Evolutionary conservation across 2,329 filamentous ascomycete species (phyloP), one percentile per base, ranked within the genome.

Genomic region (Endothia cerciana): DNA sequence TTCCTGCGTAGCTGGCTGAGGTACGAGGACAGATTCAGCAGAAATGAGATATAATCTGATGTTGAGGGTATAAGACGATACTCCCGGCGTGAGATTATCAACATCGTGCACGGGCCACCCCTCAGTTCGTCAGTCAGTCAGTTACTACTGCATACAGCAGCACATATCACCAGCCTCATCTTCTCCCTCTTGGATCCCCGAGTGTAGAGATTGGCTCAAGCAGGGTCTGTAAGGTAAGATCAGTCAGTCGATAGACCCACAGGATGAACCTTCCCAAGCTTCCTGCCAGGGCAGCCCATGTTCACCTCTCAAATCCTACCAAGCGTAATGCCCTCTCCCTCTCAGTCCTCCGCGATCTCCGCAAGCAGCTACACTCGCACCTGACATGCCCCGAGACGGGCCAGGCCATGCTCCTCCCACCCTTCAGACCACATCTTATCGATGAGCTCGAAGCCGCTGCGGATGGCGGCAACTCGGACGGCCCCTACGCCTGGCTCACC

Each of bases 401-500:
- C 36, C 60, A 66, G 4, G 60, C 68, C 5, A 68, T 75, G 8
- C 67, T 73, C 36, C 73, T 78, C 15, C 76, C 74, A 0, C 64
- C 68, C 1, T 75, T 76, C 66, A 69, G 69, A 15, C 71, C 73
- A 28, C 25, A 38, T 0, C 19, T 71, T 0, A 66, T 76, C 22
- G n/a, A 33, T 4, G 43, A 43, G 19, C 69, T 75, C 17, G 69
- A 64, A 49, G 58, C 47, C 30, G 68, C 33, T n/a, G 47, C 13
- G 22, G 28, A 55, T 1, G 36, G n/a, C 6, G 1, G 1, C 36
- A 49, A 8, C 33, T 3, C 25, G 4, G n/a, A 55, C 41, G 11
- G 19, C n/a, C 19, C 56, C 15, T 65, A 72, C 64, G n/a, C 40
- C 40, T 78, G 76, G 75, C 74, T 77, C 1, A 57, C 72, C 11